Evolutionary conservation across 2,329 filamentous ascomycete species (phyloP), one percentile per base, ranked within the genome.

Genomic region (Bimuria novae-zelandiae): DNA sequence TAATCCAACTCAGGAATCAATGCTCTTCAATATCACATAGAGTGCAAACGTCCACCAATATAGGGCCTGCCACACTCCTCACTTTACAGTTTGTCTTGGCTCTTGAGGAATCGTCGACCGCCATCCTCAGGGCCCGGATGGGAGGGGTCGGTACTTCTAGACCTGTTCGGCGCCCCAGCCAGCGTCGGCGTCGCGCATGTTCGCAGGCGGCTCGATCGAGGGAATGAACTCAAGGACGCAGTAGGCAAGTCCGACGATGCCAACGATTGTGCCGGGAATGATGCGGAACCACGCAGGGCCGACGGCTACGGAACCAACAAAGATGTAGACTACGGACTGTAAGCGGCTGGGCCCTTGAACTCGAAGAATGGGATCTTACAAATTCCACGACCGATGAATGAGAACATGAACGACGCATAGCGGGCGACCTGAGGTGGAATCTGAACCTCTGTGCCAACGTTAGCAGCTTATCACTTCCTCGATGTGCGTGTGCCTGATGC

Each of bases 391-490:
- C 94, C 94, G 64, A 97, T 79, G 82, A 99, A 97, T 52, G 90
- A 96, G 82, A 97, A 97, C 77, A 97, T 87, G 82, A 99, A 99
- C 10, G 91, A 96, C 49, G 92, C 93, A 80, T 97, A 96, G 78
- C 91, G 88, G 53, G 92, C 89, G 49, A 96, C 83, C 74, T 96
- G 92, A 54, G 92, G 90, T 45, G 94, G 93, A 65, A 97, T 93
- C 77, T 96, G 89, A 80, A 97, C 96, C 77, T 99, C 94, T 77
- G 63, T 46, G 14, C 25, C 35, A 16, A 6, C 43, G 53, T 65
- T 35, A 60, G 58, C 51, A 51, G 25, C n/a, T n/a, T n/a, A n/a
- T n/a, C n/a, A n/a, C n/a, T n/a, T n/a, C n/a, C n/a, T n/a, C n/a
- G n/a, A n/a, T n/a, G n/a, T n/a, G n/a, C n/a, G n/a, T n/a, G n/a